Conservation (phyloP, 441 rosid genomes). For the Populus hybrid region DNA sequence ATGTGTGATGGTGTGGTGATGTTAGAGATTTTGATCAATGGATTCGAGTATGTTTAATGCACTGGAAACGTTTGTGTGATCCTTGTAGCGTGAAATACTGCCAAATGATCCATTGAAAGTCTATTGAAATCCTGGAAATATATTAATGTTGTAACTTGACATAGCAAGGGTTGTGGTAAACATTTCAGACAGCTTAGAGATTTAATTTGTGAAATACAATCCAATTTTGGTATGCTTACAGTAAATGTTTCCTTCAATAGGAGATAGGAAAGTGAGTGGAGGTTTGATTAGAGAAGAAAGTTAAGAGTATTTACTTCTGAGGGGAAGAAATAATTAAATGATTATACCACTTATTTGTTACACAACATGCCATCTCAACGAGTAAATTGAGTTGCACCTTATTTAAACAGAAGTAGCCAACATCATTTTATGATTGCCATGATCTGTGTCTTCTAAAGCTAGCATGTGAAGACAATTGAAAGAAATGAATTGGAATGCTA, state of each 20-base stretch:
- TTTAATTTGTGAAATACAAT: not conserved
- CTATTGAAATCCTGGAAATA: no score
- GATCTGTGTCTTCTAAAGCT: not conserved
- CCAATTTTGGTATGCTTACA: not conserved
- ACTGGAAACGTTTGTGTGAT: no score
- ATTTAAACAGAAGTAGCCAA: not conserved
- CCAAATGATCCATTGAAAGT: not conserved
- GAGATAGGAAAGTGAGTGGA: not conserved
- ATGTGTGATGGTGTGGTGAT: not conserved
- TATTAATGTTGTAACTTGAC: no score
- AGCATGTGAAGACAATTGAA: not conserved
- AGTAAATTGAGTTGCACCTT: not conserved
- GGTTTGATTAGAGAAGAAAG: not conserved
- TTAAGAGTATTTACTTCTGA: not conserved
- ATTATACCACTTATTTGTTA: not conserved
- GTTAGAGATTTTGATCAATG: not conserved
- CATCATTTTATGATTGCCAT: not conserved
- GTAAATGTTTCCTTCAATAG: not conserved
- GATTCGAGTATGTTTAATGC: no score
- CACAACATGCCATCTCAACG: not conserved
- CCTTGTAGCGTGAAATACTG: not conserved
- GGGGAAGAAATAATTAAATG: no score
- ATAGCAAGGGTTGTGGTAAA: no score
- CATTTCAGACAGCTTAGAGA: not conserved
- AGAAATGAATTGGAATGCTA: not conserved